phyloP scores from a whole-genome alignment of 345 rosid genomes.

The Cardamine chenopodiifolia region DNA sequence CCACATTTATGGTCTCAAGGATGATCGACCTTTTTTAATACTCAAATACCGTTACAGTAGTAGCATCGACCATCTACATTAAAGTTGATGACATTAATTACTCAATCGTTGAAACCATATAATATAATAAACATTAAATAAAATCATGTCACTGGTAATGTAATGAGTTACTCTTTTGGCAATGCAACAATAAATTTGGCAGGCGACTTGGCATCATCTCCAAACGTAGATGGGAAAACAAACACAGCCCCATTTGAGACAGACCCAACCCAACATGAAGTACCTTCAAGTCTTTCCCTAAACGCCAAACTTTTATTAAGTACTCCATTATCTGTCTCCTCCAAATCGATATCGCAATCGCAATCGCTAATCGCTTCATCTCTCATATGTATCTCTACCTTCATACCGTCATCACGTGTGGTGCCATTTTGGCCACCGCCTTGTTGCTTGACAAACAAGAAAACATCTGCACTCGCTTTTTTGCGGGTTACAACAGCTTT shows the following conservation, averaged over 20 bases:
- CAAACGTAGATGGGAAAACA: constrained; percentile 42
- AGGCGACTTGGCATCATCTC: constrained; percentile 26
- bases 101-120: neutral
- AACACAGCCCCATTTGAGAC: constrained; percentile 47
- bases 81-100: constrained; percentile 16
- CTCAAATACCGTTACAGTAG: constrained; percentile 2
- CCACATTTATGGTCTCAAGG: neutral
- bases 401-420: constrained; percentile 11
- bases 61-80: neutral
- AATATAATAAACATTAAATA: neutral
- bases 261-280: constrained; percentile 60
- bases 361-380: constrained; percentile 25
- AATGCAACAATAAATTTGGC: constrained; percentile 32
- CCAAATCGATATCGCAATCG: constrained; percentile 39
- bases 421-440: neutral
- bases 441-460: constrained; percentile 54
- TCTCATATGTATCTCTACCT: constrained; percentile 44
- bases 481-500: constrained; percentile 39
- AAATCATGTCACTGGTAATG: neutral
- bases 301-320: constrained; percentile 43
- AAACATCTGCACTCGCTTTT: constrained; percentile 33
- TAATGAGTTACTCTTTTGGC: constrained; percentile 15
- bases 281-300: constrained; percentile 39
- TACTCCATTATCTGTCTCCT: constrained; percentile 38
- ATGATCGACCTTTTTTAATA: neutral